Base-by-base conservation (phyloP, 257 asterid species). In the Anisodus acutangulus region DNA sequence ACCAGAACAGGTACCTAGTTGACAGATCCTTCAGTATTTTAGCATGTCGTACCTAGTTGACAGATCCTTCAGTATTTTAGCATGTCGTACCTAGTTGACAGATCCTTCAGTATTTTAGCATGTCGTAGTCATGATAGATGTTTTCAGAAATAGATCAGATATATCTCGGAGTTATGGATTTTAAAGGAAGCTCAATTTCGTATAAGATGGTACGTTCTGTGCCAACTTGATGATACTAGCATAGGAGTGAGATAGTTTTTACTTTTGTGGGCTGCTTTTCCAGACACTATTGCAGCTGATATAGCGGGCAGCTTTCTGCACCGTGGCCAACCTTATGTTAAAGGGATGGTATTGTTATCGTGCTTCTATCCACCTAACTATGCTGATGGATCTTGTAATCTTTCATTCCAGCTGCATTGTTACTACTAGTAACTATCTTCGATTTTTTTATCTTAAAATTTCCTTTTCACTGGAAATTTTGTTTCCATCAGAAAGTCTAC, bases 361-460 rank as follows among this genome's bases (percentile, higher is more conserved):
- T 51, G 63, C 81, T 76, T 76, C 81, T 22, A 53, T 76, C 47
- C 15, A 76, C 81, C 64, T 51, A 6, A 17, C 26, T 12, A 53
- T 76, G 47, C 81, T 76, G 64, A 76, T 76, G 81, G 81, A 53
- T 76, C 63, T 76, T 13, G 3, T 76, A 76, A 53, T 51, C 47
- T 51, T 51, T 13, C 81, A 76, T 51, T 53, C 60, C 81, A 76
- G 64, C 81, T 11, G 22, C 8, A 13, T 76, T 26, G 63, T 26
- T 51, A 8, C 47, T 31, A 0, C 47, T n/a, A n/a, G n/a, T n/a
- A n/a, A n/a, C n/a, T 51, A 11, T 74, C 62, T 39, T 49, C 3
- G 0, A 12, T 22, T 47, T 49, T 41, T 74, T 49, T 22, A 47
- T 74, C 43, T 74, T 49, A 74, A 47, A 74, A 74, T 74, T 74